A percentile compares a stretch with the other conserved stretches of the same genome.
Conservation (phyloP, 163 green algal species). For the Chlorella variabilis region DNA sequence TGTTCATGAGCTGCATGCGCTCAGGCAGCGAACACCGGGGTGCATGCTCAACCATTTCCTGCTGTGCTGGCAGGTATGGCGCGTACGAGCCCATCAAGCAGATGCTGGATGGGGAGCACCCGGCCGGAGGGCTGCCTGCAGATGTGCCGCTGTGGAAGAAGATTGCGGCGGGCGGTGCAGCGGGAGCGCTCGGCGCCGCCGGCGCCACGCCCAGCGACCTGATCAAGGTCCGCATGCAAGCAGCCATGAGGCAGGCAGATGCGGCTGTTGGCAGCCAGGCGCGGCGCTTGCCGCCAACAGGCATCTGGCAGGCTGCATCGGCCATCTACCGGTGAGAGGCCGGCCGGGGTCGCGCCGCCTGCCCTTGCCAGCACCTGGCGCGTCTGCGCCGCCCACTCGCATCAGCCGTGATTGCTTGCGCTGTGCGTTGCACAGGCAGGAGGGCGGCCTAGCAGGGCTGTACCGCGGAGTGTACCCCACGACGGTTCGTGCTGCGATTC, state of each 20-base stretch:
- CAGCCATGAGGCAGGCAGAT: not conserved
- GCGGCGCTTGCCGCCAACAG: not conserved
- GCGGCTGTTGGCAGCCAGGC: not conserved
- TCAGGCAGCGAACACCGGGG: too few species aligned
- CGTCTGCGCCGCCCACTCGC: not conserved
- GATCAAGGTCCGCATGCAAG: constrained; percentile 23
- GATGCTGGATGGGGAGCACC: not conserved
- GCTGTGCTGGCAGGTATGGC: not conserved
- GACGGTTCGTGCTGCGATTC: constrained; percentile 13
- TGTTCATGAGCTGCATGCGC: too few species aligned
- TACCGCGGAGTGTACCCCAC: constrained; percentile 14
- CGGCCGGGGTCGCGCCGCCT: not conserved
- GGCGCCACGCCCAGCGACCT: constrained; percentile 21
- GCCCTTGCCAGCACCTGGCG: not conserved
- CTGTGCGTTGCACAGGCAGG: not conserved
- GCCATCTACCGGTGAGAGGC: constrained; percentile 2
- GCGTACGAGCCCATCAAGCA: constrained; percentile 16
- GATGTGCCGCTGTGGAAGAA: constrained; percentile 22
- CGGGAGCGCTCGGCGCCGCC: constrained; percentile 5
- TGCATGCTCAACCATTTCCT: too few species aligned
- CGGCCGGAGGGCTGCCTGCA: not conserved
- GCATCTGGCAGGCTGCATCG: not conserved
- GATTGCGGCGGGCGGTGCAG: not conserved
- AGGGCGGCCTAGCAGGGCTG: constrained; percentile 11
- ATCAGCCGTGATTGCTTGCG: not conserved